Evolutionary conservation across 2,329 filamentous ascomycete species (phyloP).

Genomic region (Xylaria arbuscula): DNA sequence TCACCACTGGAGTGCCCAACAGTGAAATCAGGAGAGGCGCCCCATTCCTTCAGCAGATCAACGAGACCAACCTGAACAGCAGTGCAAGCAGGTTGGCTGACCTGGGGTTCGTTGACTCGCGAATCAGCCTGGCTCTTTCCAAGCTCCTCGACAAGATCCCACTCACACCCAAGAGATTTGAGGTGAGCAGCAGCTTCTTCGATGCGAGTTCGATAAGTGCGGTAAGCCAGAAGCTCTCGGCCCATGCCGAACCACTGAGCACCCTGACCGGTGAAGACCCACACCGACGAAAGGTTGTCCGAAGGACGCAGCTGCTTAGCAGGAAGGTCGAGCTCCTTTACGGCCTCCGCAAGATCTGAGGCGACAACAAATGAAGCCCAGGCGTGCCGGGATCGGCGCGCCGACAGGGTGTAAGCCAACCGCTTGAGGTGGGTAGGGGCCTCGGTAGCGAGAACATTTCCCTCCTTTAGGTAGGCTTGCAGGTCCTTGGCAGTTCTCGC

Average conservation of each 20-base stretch:
- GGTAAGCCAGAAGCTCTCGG: conserved; percentile 47
- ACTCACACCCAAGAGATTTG: conserved; percentile 44
- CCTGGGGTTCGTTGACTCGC: conserved; percentile 47
- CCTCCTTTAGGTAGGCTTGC: conserved; percentile 41
- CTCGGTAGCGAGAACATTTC: conserved; percentile 38
- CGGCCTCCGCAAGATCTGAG: conserved; percentile 40
- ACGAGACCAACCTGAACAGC: conserved; percentile 46
- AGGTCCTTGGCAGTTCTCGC: conserved; percentile 42
- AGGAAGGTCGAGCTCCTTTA: conserved; percentile 41
- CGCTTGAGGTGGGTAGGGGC: conserved; percentile 41
- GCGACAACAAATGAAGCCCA: conserved; percentile 47
- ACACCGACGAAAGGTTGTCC: conserved; percentile 41
- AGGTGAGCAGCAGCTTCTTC: conserved; percentile 45
- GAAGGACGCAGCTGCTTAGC: conserved; percentile 43
- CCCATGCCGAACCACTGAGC: conserved; percentile 51
- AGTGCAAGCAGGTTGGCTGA: conserved; percentile 47
- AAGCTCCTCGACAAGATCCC: conserved; percentile 46
- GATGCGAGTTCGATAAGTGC: conserved; percentile 44
- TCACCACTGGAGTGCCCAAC: conserved; percentile 57
- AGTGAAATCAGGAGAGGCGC: conserved; percentile 49
- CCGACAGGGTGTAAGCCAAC: conserved; percentile 44
- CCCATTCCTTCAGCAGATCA: conserved; percentile 47
- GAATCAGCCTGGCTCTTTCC: conserved; percentile 41
- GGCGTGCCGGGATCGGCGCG: conserved; percentile 43
- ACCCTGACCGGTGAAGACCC: conserved; percentile 49